Evolutionary conservation across 2,329 filamentous ascomycete species (phyloP), one percentile per base, ranked within the genome.

Genomic region (Fusarium secorum): DNA sequence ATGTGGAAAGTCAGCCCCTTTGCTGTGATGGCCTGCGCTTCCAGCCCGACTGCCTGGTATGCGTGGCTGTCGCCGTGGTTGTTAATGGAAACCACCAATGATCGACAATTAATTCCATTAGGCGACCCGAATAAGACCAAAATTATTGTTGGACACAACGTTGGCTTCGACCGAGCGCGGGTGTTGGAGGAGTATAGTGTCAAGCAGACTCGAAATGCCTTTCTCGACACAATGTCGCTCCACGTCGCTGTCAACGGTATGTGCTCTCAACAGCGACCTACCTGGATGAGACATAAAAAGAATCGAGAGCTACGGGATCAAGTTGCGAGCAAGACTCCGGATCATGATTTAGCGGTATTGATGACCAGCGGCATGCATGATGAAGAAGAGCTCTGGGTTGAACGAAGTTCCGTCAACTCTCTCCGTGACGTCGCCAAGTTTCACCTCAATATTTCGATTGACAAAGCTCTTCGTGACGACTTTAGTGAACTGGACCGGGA

Each of bases 181-280:
- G 89, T 98, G 59, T 81, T 90, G 24, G 96, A 99, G 78, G 96
- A 99, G 79, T 99, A 99, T 79, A 87, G 91, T 75, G 81, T 98
- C 42, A 85, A 89, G 59, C 95, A 98, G 79, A 91, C 93, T 2
- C 89, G 90, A 41, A 98, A 94, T 74, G 91, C 89, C 45, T 99
- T 97, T 78, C 82, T 99, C 55, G 96, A 99, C 79, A 99, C 96
- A 33, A 99, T 99, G 96, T 98, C 95, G 4, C 84, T 99, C 24
- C 96, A 99, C 79, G 95, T 97, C 11, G 97, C 97, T 5, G 95
- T 97, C 28, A 99, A 99, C 78, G 96, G 96, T 68, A 99, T 99
- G 96, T 99, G 96, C 81, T 98, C 96, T 26, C 91, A 93, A 72
- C 96, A 99, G 80, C 89, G 96, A 53, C 96, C 97, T 13, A 97